These are phyloP conservation scores for Prunus kanzakura DNA, from an alignment of 306 rosid species.

Conservation along the genomic window DNA sequence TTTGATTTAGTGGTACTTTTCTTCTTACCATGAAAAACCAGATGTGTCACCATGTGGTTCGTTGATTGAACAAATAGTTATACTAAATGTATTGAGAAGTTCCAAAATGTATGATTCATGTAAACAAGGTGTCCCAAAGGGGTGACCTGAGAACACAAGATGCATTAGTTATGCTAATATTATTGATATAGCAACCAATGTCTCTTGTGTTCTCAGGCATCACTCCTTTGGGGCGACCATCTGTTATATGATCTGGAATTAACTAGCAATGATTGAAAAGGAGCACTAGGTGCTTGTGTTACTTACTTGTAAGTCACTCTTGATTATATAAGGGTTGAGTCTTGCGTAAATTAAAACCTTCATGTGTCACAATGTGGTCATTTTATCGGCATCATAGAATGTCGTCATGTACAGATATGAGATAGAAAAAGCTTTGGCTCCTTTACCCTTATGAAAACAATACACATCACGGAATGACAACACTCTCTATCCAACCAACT, in stretches of 20 bases:
- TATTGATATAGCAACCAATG: background rate
- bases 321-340: background rate
- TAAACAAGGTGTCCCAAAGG: conserved; percentile 26
- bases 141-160: conserved; percentile 49
- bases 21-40: fast-evolving
- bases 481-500: background rate
- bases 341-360: background rate
- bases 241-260: background rate
- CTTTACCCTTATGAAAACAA: background rate
- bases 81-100: too few relatives aligned
- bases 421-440: background rate
- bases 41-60: too few relatives aligned
- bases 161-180: background rate
- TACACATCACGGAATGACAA: background rate
- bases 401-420: conserved; percentile 2
- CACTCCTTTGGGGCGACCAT: conserved; percentile 31
- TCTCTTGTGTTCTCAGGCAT: conserved; percentile 24
- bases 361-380: conserved; percentile 32
- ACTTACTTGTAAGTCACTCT: background rate
- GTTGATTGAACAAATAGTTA: too few relatives aligned
- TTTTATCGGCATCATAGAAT: conserved; percentile 9
- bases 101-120: background rate
- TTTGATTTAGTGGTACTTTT: too few relatives aligned
- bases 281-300: background rate
- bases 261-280: background rate